Conservation (phyloP, 2,329 filamentous ascomycete genomes). For the Septoria linicola region DNA sequence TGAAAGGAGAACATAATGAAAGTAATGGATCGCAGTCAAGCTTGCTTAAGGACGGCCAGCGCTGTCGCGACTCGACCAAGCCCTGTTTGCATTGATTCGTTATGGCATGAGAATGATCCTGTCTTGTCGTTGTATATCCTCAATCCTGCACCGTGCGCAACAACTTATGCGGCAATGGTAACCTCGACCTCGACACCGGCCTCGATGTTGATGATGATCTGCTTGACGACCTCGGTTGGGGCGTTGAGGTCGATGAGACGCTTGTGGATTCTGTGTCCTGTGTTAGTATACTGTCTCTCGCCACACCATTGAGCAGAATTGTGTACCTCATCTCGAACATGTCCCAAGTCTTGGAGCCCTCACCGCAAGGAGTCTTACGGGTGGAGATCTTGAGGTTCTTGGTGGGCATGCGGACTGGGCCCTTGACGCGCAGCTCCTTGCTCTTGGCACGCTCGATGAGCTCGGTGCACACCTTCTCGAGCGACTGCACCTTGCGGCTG, state of each 20-base stretch:
- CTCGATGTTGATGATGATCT: constrained; percentile 95
- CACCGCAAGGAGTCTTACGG: constrained; percentile 98
- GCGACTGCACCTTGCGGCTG: constrained; percentile 87
- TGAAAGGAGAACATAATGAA: too few species aligned
- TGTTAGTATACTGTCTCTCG: constrained; percentile 7
- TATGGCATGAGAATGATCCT: constrained; percentile 10
- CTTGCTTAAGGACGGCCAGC: neutral
- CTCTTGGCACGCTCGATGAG: constrained; percentile 97
- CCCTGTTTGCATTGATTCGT: constrained; percentile 10
- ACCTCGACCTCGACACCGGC: constrained; percentile 91
- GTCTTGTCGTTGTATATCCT: neutral
- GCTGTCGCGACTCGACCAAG: neutral
- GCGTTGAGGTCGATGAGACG: constrained; percentile 67
- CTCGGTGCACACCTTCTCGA: constrained; percentile 98
- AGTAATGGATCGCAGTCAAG: too few species aligned
- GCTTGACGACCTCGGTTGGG: constrained; percentile 95
- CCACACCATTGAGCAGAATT: constrained; percentile 71
- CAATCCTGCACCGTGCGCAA: constrained; percentile 5
- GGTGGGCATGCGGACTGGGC: constrained; percentile 94
- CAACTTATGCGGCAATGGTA: constrained; percentile 74
- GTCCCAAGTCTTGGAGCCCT: constrained; percentile 99
- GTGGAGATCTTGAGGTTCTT: constrained; percentile 96
- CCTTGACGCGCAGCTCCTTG: constrained; percentile 99
- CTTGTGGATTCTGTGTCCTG: constrained; percentile 37
- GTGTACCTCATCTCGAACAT: constrained; percentile 87